A percentile compares a stretch with the other conserved stretches of the same genome.
Evolutionary conservation across 768 basidiomycete genomes (phyloP).

Genomic region (Pholiota molesta): DNA sequence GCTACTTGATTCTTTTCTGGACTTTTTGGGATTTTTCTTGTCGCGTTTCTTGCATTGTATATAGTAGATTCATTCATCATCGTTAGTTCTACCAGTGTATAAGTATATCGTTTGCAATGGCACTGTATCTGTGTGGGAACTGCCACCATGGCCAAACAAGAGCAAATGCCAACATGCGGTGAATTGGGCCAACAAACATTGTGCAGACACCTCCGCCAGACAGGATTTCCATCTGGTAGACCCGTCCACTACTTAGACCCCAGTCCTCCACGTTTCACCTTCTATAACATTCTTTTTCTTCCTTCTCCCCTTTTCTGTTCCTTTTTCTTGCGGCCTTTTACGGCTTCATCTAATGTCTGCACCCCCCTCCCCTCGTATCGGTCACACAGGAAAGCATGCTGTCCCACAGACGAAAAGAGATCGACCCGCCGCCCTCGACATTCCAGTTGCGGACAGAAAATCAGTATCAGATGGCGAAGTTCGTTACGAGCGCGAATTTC

Average conservation of each 20-base stretch:
- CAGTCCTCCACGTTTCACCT: conserved; percentile 25
- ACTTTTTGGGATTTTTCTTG: too few species aligned
- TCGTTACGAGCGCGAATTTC: conserved; percentile 38
- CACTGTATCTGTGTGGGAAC: conserved; percentile 5
- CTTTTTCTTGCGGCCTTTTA: conserved; percentile 18
- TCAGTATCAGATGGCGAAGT: conserved; percentile 42
- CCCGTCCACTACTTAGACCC: conserved; percentile 7
- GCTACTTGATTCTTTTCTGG: too few species aligned
- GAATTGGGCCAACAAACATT: conserved; percentile 30
- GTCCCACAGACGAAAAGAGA: conserved; percentile 47
- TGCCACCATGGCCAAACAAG: conserved; percentile 36
- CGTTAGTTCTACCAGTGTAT: too few species aligned
- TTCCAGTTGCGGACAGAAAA: conserved; percentile 39
- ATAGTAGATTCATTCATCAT: too few species aligned
- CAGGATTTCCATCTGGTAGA: conserved; percentile 20
- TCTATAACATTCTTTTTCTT: conserved; percentile 9
- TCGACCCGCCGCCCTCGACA: conserved; percentile 55
- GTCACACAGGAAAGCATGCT: conserved; percentile 35
- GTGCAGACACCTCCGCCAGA: conserved; percentile 23
- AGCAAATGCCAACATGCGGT: conserved; percentile 42
- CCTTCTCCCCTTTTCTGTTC: conserved; percentile 14
- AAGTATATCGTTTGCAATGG: too few species aligned
- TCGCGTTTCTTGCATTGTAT: too few species aligned
- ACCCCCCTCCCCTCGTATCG: conserved; percentile 42
- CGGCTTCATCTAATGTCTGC: conserved; percentile 41